phyloP scores from a whole-genome alignment of 768 basidiomycete genomes.

The Mycena olivaceomarginata region DNA sequence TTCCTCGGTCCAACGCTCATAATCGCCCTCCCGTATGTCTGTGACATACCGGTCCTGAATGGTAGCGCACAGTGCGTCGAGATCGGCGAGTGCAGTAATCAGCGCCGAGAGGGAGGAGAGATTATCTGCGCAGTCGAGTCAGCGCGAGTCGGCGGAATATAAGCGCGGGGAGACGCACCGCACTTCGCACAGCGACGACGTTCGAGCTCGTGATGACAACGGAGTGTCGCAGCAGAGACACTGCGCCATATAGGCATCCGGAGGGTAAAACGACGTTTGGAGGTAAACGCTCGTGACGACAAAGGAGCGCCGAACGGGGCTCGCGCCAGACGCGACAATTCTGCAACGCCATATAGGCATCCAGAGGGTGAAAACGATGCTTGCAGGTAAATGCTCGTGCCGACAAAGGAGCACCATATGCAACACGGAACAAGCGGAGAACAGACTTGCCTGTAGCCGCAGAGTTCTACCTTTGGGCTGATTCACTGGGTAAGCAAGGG shows the following conservation, averaged over 20 bases:
- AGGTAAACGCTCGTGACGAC: constrained; percentile 5
- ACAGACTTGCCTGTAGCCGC: too few species aligned
- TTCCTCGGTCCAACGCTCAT: constrained; percentile 78
- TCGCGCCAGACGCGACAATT: not conserved
- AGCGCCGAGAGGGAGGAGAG: constrained; percentile 88
- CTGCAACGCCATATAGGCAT: not conserved
- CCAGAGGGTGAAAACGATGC: not conserved
- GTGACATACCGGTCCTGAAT: constrained; percentile 81
- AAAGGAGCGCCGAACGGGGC: not conserved
- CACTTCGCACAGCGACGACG: not conserved
- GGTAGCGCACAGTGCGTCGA: not conserved
- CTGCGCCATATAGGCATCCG: not conserved
- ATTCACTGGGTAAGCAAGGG: too few species aligned
- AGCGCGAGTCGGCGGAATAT: too few species aligned
- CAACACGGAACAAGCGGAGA: not conserved
- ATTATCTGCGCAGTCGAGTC: not conserved
- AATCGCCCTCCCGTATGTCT: constrained; percentile 73
- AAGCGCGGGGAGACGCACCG: not conserved
- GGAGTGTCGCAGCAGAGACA: not conserved
- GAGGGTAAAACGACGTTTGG: not conserved
- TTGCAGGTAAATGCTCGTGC: constrained; percentile 1
- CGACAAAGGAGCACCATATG: constrained; percentile 18
- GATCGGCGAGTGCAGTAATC: constrained; percentile 68
- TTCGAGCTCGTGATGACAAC: not conserved
- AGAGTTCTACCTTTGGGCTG: too few species aligned